Conservation (phyloP, 108 stramenopile genomes). For the Cyclostephanos invisitatus region DNA sequence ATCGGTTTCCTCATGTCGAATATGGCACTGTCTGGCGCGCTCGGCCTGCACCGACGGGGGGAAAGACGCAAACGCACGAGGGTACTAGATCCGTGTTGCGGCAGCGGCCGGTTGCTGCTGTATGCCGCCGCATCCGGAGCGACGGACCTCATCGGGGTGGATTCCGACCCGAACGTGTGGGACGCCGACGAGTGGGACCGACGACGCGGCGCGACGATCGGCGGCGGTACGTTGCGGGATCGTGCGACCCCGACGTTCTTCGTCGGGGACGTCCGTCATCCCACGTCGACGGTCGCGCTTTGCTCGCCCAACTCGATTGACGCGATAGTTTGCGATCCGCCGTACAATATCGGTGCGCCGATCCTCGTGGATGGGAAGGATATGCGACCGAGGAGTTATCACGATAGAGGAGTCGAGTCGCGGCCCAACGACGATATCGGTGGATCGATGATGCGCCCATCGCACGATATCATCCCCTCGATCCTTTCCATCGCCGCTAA, state of each 20-base stretch:
- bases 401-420: background rate
- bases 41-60: background rate
- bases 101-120: slow-evolving; percentile 34
- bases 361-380: slow-evolving; percentile 24
- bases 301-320: slow-evolving; percentile 22
- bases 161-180: slow-evolving; percentile 33
- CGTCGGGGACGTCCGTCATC: slow-evolving; percentile 28
- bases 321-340: slow-evolving; percentile 42
- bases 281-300: slow-evolving; percentile 25
- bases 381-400: slow-evolving; percentile 34
- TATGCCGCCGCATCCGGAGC: slow-evolving; percentile 40
- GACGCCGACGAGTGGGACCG: slow-evolving; percentile 9
- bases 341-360: slow-evolving; percentile 47
- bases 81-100: slow-evolving; percentile 45
- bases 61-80: background rate
- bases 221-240: background rate
- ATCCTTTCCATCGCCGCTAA: slow-evolving; percentile 25
- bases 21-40: slow-evolving; percentile 24
- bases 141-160: slow-evolving; percentile 26
- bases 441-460: background rate
- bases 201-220: no score
- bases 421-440: background rate
- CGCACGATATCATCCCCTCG: slow-evolving; percentile 8
- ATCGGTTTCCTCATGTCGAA: slow-evolving; percentile 54
- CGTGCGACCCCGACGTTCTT: slow-evolving; percentile 21